Conservation (phyloP, 2,329 filamentous ascomycete species). For the Fusarium duplospermum region DNA sequence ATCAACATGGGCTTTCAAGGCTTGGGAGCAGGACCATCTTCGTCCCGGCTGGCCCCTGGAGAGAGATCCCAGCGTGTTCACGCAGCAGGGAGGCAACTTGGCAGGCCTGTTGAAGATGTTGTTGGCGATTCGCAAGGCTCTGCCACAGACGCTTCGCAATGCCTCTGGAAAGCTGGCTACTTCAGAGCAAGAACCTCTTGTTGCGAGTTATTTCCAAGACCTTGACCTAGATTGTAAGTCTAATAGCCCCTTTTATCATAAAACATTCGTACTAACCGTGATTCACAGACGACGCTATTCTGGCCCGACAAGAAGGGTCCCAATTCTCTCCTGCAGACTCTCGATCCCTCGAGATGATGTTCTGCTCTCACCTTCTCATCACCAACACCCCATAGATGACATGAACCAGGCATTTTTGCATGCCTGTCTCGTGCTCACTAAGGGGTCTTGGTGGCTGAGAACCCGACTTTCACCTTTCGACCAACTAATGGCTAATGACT, state of each 20-base stretch:
- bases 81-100: slow-evolving; percentile 68
- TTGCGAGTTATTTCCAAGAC: slow-evolving; percentile 65
- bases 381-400: slow-evolving; percentile 44
- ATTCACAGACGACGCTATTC: slow-evolving; percentile 48
- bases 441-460: not conserved
- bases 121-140: slow-evolving; percentile 68
- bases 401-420: not conserved
- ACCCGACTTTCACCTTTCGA: slow-evolving; percentile 14
- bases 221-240: slow-evolving; percentile 69
- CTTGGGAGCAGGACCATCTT: slow-evolving; percentile 73
- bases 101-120: slow-evolving; percentile 71
- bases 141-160: slow-evolving; percentile 63
- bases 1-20: slow-evolving; percentile 76
- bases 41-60: slow-evolving; percentile 71
- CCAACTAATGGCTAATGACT: slow-evolving; percentile 47
- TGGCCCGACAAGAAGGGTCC: slow-evolving; percentile 61
- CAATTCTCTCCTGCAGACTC: slow-evolving; percentile 63
- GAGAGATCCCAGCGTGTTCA: slow-evolving; percentile 65
- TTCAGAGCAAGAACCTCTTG: slow-evolving; percentile 58
- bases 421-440: not conserved
- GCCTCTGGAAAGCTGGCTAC: slow-evolving; percentile 62
- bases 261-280: not conserved
- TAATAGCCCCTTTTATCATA: not conserved
- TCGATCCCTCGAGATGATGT: slow-evolving; percentile 62
- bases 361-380: slow-evolving; percentile 61